Conservation (phyloP, 768 basidiomycete species). For the Leccinum disarticulatum region DNA sequence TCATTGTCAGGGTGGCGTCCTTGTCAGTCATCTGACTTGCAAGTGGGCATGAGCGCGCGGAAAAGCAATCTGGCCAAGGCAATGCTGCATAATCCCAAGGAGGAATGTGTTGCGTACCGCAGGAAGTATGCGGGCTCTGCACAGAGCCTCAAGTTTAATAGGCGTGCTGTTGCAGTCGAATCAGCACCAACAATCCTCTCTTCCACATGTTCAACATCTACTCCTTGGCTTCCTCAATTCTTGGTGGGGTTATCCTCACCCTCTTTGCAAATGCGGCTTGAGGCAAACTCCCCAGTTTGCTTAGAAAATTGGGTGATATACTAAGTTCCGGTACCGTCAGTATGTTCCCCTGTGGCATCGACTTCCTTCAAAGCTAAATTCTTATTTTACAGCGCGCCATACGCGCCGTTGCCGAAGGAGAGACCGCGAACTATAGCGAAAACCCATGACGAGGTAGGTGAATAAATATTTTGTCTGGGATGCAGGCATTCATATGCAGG, state of each 20-base stretch:
- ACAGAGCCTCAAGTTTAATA: neutral
- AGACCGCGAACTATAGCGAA: neutral
- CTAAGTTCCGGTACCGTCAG: constrained; percentile 11
- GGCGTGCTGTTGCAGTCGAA: neutral
- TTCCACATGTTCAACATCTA: constrained; percentile 14
- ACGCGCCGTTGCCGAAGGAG: neutral
- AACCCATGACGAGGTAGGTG: too few species aligned
- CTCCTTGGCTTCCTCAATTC: too few species aligned
- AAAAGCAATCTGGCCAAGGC: neutral
- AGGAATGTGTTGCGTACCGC: neutral
- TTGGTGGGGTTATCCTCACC: constrained; percentile 1
- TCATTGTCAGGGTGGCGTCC: neutral
- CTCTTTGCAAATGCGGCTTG: constrained; percentile 14
- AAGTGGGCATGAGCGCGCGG: neutral
- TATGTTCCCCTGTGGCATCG: neutral
- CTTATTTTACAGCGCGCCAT: constrained; percentile 2
- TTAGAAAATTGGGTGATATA: constrained; percentile 5
- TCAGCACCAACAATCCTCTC: neutral
- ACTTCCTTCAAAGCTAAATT: neutral
- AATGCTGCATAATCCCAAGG: neutral
- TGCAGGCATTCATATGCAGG: too few species aligned
- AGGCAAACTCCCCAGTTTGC: constrained; percentile 4
- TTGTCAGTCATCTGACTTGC: neutral
- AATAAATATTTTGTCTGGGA: too few species aligned
- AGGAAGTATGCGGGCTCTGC: neutral